phyloP scores from a whole-genome alignment of 169 alveolate genomes.

The Cryptosporidium andersoni region DNA sequence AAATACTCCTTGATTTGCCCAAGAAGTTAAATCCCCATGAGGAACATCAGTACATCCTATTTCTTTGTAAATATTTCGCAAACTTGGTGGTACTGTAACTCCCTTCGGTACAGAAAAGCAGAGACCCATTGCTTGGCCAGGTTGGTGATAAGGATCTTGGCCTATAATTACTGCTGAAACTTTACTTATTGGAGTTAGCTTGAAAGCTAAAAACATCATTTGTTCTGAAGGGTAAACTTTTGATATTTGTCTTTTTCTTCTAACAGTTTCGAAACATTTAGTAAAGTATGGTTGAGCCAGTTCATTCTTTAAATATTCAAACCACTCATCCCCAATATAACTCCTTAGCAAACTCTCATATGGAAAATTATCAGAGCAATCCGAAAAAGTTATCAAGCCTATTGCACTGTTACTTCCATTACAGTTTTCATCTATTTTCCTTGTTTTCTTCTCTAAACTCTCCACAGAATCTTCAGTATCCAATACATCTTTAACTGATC shows the following conservation, averaged over 20 bases:
- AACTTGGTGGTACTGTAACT: constrained; percentile 95
- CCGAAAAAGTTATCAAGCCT: too few relatives aligned
- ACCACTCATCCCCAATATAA: constrained; percentile 76
- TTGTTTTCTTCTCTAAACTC: background rate
- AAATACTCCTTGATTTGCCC: constrained; percentile 99
- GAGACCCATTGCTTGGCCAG: constrained; percentile 95
- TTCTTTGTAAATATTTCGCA: constrained; percentile 94
- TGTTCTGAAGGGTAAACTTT: constrained; percentile 86
- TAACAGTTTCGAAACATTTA: constrained; percentile 78
- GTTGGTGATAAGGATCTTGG: constrained; percentile 97
- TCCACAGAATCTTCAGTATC: background rate
- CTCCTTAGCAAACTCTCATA: constrained; percentile 13
- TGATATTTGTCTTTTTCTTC: constrained; percentile 76
- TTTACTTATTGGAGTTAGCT: constrained; percentile 80
- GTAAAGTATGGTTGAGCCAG: constrained; percentile 79
- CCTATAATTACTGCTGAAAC: constrained; percentile 95
- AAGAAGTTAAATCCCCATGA: constrained; percentile 96
- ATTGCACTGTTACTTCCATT: background rate
- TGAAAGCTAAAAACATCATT: constrained; percentile 85
- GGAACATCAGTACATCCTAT: constrained; percentile 82
- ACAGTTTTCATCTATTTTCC: background rate
- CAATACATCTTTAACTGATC: too few relatives aligned
- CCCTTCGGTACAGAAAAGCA: constrained; percentile 96
- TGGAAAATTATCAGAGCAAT: background rate
- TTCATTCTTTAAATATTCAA: constrained; percentile 77